Base-by-base conservation (phyloP, 371 early-diverging fungal species). In the Smittium culicis region DNA sequence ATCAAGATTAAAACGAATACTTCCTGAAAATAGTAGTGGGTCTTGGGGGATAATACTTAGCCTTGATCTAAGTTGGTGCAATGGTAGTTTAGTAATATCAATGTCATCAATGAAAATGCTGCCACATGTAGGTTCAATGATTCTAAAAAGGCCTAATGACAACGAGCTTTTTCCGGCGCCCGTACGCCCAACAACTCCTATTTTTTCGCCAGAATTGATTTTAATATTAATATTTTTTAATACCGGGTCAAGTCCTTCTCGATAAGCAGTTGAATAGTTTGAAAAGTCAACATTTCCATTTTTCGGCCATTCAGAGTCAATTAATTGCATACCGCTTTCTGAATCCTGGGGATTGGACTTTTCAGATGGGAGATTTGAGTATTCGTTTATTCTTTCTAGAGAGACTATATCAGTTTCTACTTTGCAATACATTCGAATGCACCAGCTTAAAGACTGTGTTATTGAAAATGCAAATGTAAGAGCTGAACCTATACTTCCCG, bases 401-500 rank as follows among this genome's bases (percentile, higher is more conserved):
- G 85, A 82, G 80, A 89, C 88, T 83, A 90, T 82, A 68, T 86
- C 81, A 88, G 89, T 89, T 77, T 94, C 94, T 71, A 89, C 83
- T 58, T 82, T 77, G 27, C 92, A 87, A 65, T 88, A 88, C 63
- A 70, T 79, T 30, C 92, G 86, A n/a, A 93, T 86, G 11, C 85
- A 71, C 90, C 93, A 92, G 56, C 90, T 72, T 11, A 92, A 73
- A 45, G 85, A 81, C 54, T 80, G 80, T 34, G 87, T 82, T 83
- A 88, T 88, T 27, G 92, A 91, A 1, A 88, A 80, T 55, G 87
- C 74, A 25, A 94, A 72, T 1, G 85, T 81, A 64, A 88, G 88
- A 55, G 82, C 69, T 60, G 88, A 80, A 0, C 69, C 57, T 88
- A 86, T 1, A 86, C 82, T 72, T 86, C 88, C 63, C n/a, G 86